These are phyloP conservation scores for Zostera marina DNA, from an alignment of 116 monocot species.

Conservation along the genomic window DNA sequence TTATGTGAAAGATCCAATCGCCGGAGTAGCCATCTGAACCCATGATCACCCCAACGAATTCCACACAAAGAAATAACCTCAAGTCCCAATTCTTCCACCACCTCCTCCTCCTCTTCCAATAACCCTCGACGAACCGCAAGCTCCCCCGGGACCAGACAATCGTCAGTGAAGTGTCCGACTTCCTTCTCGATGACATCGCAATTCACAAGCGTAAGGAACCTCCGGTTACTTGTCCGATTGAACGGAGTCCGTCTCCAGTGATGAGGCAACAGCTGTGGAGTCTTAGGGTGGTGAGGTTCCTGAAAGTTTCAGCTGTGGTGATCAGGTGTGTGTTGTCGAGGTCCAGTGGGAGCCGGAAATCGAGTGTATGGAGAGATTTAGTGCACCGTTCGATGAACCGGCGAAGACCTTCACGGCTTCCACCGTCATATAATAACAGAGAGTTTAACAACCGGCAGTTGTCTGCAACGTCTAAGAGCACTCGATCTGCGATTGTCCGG, in stretches of 20 bases:
- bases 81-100: too few relatives aligned
- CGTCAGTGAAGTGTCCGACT: constrained; percentile 23
- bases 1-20: constrained; percentile 48
- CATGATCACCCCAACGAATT: constrained; percentile 28
- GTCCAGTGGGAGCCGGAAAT: constrained; percentile 74
- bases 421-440: constrained; percentile 59
- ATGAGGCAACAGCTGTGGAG: constrained; percentile 74
- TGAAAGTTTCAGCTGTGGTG: constrained; percentile 14
- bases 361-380: constrained; percentile 23
- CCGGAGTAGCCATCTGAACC: constrained; percentile 21
- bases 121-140: too few relatives aligned
- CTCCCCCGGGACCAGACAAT: too few relatives aligned
- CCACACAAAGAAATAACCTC: too few relatives aligned
- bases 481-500: constrained; percentile 48
- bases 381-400: constrained; percentile 32
- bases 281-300: constrained; percentile 19
- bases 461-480: constrained; percentile 51
- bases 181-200: constrained; percentile 64
- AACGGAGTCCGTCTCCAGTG: constrained; percentile 56
- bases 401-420: constrained; percentile 50
- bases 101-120: too few relatives aligned
- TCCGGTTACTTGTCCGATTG: constrained; percentile 18
- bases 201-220: constrained; percentile 31
- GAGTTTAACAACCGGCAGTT: constrained; percentile 30
- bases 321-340: constrained; percentile 52